phyloP scores from a whole-genome alignment of 495 filamentous ascomycete genomes.

The Aspergillus egyptiacus region DNA sequence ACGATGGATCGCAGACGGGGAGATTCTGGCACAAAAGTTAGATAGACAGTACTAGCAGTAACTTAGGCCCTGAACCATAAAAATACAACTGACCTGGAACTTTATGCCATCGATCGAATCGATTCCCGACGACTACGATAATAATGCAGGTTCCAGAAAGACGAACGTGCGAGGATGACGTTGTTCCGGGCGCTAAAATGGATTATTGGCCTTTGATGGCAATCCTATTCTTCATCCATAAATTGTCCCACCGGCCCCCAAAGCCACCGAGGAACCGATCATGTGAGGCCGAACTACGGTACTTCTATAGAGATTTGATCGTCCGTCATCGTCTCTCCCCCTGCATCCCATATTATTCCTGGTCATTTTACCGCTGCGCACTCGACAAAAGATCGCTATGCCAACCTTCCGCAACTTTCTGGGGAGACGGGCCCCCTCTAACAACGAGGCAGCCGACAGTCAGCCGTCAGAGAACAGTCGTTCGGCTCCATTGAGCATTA shows the following conservation, averaged over 20 bases:
- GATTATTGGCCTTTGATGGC: too few species aligned
- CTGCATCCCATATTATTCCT: neutral
- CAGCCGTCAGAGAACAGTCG: slow-evolving; percentile 29
- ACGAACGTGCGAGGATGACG: slow-evolving; percentile 1
- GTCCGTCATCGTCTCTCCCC: slow-evolving; percentile 4
- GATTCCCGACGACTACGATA: too few species aligned
- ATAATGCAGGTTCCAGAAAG: too few species aligned
- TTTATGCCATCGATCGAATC: too few species aligned
- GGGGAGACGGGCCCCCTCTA: slow-evolving; percentile 49
- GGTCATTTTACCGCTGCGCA: neutral
- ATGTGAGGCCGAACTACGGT: slow-evolving; percentile 22
- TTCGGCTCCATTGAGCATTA: slow-evolving; percentile 51
- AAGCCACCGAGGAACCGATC: slow-evolving; percentile 22
- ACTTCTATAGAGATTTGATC: slow-evolving; percentile 7
- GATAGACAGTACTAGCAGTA: too few species aligned
- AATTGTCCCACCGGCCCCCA: slow-evolving; percentile 18
- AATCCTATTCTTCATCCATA: slow-evolving; percentile 16
- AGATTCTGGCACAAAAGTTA: too few species aligned
- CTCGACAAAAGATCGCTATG: slow-evolving; percentile 41
- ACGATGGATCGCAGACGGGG: too few species aligned
- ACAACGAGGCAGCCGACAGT: slow-evolving; percentile 37
- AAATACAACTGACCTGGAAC: too few species aligned
- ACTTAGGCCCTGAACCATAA: too few species aligned
- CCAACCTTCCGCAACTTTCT: slow-evolving; percentile 72
- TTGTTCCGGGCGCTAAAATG: slow-evolving; percentile 4